Conservation (phyloP, 345 rosid genomes). For the Brassica juncea region DNA sequence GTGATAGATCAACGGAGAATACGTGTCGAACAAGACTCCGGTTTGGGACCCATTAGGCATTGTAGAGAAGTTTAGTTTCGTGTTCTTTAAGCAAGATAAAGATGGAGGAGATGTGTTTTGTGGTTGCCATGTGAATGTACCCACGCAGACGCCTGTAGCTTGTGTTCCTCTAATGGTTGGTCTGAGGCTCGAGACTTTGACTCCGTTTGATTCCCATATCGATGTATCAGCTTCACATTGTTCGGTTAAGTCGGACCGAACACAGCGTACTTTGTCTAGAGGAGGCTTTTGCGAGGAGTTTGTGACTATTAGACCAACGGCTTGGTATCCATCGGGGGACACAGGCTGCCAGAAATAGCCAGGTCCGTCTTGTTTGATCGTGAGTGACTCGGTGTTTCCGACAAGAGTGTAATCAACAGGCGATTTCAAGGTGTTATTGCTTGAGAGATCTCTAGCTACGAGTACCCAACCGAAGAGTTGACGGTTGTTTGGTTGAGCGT, state of each 20-base stretch:
- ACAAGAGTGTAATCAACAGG: slow-evolving; percentile 79
- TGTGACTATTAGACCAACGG: slow-evolving; percentile 67
- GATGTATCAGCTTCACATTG: slow-evolving; percentile 48
- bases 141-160: slow-evolving; percentile 58
- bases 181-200: slow-evolving; percentile 46
- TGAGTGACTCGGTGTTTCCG: slow-evolving; percentile 65
- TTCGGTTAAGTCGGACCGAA: slow-evolving; percentile 67
- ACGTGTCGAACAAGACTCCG: slow-evolving; percentile 47
- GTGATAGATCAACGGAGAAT: slow-evolving; percentile 63
- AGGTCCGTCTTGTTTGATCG: slow-evolving; percentile 63
- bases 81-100: slow-evolving; percentile 66
- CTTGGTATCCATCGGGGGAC: slow-evolving; percentile 67
- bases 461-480: slow-evolving; percentile 65
- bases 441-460: slow-evolving; percentile 49
- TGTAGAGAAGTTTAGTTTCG: slow-evolving; percentile 41
- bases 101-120: slow-evolving; percentile 24
- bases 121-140: slow-evolving; percentile 59
- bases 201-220: slow-evolving; percentile 62
- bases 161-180: slow-evolving; percentile 55
- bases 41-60: slow-evolving; percentile 69
- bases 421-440: slow-evolving; percentile 38
- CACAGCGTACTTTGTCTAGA: slow-evolving; percentile 61
- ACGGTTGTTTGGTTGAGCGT: slow-evolving; percentile 65
- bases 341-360: slow-evolving; percentile 75
- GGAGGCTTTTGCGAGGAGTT: slow-evolving; percentile 65